Base-by-base conservation (phyloP, 2,329 filamentous ascomycete genomes). In the Penicillium griseofulvum region DNA sequence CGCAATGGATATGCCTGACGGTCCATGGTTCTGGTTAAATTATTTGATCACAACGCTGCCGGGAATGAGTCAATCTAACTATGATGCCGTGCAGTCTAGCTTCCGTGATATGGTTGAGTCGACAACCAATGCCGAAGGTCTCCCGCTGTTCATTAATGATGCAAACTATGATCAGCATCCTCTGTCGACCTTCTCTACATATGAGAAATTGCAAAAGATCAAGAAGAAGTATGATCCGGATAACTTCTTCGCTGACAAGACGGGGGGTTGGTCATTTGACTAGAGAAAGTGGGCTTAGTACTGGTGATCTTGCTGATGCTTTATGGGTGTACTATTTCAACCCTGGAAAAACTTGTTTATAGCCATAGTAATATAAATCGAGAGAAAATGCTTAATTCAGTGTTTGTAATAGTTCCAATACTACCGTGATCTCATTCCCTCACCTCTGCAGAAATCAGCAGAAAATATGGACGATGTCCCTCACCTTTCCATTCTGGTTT, bases 161-260 rank as follows among this genome's bases (percentile, higher is more conserved):
- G 67, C 68, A 71, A 80, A 19, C 34, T 22, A 49, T 24, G 67
- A 69, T 44, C 66, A 69, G 50, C 54, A 66, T 16, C 65, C 67
- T 4, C 39, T 68, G 44, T 53, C 63, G 17, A 64, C 66, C 17
- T 69, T 69, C 49, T 62, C 71, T 12, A 69, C 64, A 19, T 76
- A 72, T 43, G 36, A 56, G 8, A 66, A 64, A 55, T 55, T 78
- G 49, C 63, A 67, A 45, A 58, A 61, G 49, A 65, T 78, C 29
- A 78, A 78, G 69, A 66, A 66, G 56, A 66, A 68, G 58, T 70
- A 75, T 38, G 76, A 78, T 52, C 74, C 76, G 0, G 63, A 74
- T 48, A 55, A 59, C 26, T 67, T 68, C 51, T 67, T 69, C 47
- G 59, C 51, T 11, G 56, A 61, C 4, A 65, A 62, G 56, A 69